Percentiles rank a stretch among this genome's conserved stretches.
Evolutionary conservation across 148 eudicot species (phyloP).

Genomic region (Rhododendron griersonianum): DNA sequence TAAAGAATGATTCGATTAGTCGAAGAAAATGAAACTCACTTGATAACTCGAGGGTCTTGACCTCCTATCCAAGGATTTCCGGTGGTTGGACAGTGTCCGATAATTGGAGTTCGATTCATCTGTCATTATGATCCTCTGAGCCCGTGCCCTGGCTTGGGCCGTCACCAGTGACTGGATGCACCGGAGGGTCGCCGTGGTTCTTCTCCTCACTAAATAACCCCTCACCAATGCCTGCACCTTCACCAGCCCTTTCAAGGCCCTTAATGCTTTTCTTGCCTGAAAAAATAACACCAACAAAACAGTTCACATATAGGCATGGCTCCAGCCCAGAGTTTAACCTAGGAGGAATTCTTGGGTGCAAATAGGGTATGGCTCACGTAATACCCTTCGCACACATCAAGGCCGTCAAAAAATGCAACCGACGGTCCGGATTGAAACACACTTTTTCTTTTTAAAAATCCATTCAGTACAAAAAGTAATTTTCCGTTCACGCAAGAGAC

Average conservation of each 20-base stretch:
- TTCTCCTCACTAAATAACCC: constrained; percentile 80
- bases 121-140: constrained; percentile 48
- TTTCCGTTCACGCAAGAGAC: too few relatives aligned
- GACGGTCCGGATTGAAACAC: too few relatives aligned
- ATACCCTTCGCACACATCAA: too few relatives aligned
- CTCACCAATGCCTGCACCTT: constrained; percentile 90
- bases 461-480: too few relatives aligned
- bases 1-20: background rate
- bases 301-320: background rate
- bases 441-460: too few relatives aligned
- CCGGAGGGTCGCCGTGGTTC: constrained; percentile 72
- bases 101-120: constrained; percentile 35
- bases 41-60: constrained; percentile 34
- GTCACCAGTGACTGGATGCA: constrained; percentile 82
- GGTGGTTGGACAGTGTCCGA: constrained; percentile 31
- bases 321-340: too few relatives aligned
- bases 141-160: constrained; percentile 76
- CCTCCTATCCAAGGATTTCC: constrained; percentile 35
- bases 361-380: too few relatives aligned
- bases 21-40: constrained; percentile 27
- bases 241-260: constrained; percentile 81
- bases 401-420: too few relatives aligned
- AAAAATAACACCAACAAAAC: background rate
- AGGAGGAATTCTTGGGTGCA: too few relatives aligned
- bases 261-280: constrained; percentile 84